These are phyloP conservation scores for Aspergillus fijiensis DNA, from an alignment of 2,329 filamentous ascomycete genomes.

Conservation along the genomic window DNA sequence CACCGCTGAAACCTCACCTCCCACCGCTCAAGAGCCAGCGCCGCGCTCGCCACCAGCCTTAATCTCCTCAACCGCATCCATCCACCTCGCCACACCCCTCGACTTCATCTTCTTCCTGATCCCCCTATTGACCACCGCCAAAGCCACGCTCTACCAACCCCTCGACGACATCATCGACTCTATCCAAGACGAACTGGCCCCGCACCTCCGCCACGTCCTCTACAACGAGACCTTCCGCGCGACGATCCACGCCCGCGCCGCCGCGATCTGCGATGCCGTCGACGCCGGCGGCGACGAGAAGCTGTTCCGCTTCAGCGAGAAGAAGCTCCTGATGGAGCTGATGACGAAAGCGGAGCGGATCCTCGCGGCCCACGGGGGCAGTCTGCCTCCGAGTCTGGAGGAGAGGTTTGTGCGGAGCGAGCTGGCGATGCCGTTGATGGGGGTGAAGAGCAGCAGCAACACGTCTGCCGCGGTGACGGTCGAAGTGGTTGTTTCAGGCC, in stretches of 20 bases:
- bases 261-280: conserved; percentile 73
- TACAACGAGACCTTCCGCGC: conserved; percentile 40
- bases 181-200: conserved; percentile 39
- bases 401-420: conserved; percentile 75
- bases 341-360: conserved; percentile 71
- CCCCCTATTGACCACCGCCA: conserved; percentile 61
- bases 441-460: conserved; percentile 57
- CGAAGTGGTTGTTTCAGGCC: not conserved
- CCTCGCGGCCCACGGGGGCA: conserved; percentile 49
- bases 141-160: conserved; percentile 50
- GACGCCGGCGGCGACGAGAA: conserved; percentile 78
- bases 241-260: conserved; percentile 65
- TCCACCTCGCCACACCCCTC: conserved; percentile 80
- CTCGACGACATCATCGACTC: conserved; percentile 52
- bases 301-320: conserved; percentile 77
- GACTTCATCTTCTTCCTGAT: conserved; percentile 84
- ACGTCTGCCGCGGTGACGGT: conserved; percentile 34
- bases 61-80: conserved; percentile 65
- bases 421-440: conserved; percentile 73
- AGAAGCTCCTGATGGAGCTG: conserved; percentile 66
- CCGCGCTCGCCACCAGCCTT: not conserved
- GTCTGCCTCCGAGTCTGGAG: conserved; percentile 78
- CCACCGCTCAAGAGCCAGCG: not conserved
- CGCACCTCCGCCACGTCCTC: conserved; percentile 43
- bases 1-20: conserved; percentile 14